A percentile compares a stretch with the other conserved stretches of the same genome.
These are phyloP conservation scores for Coniochaeta sp. DNA, from an alignment of 2,329 filamentous ascomycete genomes.

Conservation along the genomic window DNA sequence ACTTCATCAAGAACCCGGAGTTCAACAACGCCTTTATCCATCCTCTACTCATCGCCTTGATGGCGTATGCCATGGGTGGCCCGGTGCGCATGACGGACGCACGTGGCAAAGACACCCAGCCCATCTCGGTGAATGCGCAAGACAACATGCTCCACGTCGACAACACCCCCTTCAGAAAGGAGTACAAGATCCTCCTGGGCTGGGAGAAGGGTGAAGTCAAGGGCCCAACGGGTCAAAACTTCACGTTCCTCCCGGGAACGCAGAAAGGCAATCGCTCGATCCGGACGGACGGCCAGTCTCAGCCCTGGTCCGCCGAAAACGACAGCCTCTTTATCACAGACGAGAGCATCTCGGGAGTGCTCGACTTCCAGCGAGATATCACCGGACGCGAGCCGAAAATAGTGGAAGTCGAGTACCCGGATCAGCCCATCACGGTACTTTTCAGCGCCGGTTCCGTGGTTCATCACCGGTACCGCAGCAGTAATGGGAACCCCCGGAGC, in stretches of 20 bases:
- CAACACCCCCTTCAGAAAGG: background rate
- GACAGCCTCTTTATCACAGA: background rate
- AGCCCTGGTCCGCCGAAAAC: background rate
- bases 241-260: background rate
- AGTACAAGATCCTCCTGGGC: background rate
- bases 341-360: background rate
- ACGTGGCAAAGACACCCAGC: background rate
- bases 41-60: background rate
- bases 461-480: background rate
- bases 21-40: background rate
- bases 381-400: background rate
- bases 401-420: background rate
- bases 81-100: background rate
- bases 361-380: background rate
- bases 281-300: background rate
- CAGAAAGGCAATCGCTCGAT: background rate
- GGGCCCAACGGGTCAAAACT: background rate
- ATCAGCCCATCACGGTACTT: background rate
- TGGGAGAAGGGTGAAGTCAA: background rate
- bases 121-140: background rate
- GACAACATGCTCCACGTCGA: background rate
- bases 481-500: background rate
- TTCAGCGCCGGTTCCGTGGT: background rate
- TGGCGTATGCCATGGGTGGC: background rate
- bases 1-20: background rate